Percentiles rank a stretch among this genome's conserved stretches.
phyloP scores from a whole-genome alignment of 345 rosid species.

The Adansonia digitata region DNA sequence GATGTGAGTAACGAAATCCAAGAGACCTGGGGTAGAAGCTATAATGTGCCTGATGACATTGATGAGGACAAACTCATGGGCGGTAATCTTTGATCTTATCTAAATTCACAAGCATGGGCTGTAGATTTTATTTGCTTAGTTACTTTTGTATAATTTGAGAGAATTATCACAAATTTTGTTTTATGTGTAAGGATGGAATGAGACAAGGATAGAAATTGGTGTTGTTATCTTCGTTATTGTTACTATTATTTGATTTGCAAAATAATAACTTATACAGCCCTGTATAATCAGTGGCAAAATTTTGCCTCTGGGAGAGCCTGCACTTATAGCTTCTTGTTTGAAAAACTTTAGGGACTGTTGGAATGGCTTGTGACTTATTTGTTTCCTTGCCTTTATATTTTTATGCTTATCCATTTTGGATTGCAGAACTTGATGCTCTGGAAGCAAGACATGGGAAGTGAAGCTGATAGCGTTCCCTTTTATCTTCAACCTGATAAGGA shows the following conservation, averaged over 20 bases:
- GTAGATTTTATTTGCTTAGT: not conserved
- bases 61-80: constrained; percentile 99
- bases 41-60: constrained; percentile 90
- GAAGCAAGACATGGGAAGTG: constrained; percentile 98
- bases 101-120: not conserved
- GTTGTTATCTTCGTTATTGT: not conserved
- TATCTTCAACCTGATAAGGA: constrained; percentile 91
- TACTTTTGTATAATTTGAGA: not conserved
- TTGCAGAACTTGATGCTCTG: constrained; percentile 88
- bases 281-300: not conserved
- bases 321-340: not conserved
- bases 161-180: not conserved
- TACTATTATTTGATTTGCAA: not conserved
- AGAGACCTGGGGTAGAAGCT: constrained; percentile 92
- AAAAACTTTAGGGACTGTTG: not conserved
- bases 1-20: constrained; percentile 92
- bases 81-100: constrained; percentile 41
- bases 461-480: constrained; percentile 78
- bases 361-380: not conserved
- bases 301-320: not conserved
- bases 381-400: not conserved
- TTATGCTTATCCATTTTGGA: constrained; percentile 5
- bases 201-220: not conserved
- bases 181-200: not conserved
- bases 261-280: not conserved